Conservation (phyloP, 352 stramenopile genomes). For the Thalassiosira sp. region DNA sequence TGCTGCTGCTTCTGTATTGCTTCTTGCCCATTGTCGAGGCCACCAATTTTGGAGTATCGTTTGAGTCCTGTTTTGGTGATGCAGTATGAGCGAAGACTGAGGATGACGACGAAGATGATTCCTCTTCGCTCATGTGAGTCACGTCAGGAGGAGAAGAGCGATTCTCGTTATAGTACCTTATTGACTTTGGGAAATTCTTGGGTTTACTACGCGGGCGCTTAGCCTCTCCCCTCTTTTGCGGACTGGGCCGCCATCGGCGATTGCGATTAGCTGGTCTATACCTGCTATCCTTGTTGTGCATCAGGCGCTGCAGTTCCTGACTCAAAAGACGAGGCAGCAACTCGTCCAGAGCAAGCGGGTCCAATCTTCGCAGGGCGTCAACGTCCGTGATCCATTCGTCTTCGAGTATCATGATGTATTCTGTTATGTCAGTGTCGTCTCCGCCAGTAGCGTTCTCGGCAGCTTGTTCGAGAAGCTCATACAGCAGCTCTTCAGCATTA, state of each 20-base stretch:
- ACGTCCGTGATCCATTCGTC: constrained; percentile 12
- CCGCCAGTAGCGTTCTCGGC: not conserved
- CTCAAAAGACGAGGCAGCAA: constrained; percentile 3
- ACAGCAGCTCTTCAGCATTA: not conserved
- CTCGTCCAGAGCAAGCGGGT: not conserved
- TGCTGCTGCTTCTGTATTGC: not conserved
- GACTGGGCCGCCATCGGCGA: not conserved
- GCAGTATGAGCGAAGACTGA: not conserved
- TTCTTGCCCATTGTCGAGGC: not conserved
- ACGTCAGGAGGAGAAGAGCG: not conserved
- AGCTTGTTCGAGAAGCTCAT: constrained; percentile 1
- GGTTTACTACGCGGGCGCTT: not conserved
- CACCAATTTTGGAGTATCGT: not conserved
- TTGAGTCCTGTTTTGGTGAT: not conserved
- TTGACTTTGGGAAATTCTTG: not conserved
- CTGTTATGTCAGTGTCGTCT: not conserved
- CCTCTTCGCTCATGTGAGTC: not conserved
- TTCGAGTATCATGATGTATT: constrained; percentile 3
- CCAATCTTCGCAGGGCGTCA: not conserved
- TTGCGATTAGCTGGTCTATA: not conserved
- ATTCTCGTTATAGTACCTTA: not conserved
- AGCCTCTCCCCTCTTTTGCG: not conserved
- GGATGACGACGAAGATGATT: not conserved
- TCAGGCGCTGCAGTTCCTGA: constrained; percentile 4
- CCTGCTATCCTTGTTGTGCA: not conserved